Evolutionary conservation across 371 early-diverging fungal genomes (phyloP), one percentile per base, ranked within the genome.

Genomic region (Mortierella polycephala): DNA sequence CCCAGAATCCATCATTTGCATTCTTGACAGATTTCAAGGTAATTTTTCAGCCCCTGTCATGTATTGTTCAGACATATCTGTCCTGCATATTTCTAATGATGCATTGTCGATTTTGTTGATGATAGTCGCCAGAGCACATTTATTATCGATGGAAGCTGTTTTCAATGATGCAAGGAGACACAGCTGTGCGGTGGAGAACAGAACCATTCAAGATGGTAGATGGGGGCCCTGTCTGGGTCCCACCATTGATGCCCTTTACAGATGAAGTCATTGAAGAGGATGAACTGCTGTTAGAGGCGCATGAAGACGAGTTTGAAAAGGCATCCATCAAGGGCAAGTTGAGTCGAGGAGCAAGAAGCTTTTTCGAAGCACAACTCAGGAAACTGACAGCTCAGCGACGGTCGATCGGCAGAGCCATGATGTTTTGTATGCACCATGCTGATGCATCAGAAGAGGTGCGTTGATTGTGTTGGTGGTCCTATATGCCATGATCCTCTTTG

Each of bases 81-180:
- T 41, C 5, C 6, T 21, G 21, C 42, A 20, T 14, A 23, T 2
- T 30, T n/a, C 14, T 8, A 50, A 57, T 7, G 9, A 62, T 12
- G 14, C 18, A 30, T 23, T 50, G 20, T 20, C 23, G 20, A 7
- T 45, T 30, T 30, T 44, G 8, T 55, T 8, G 5, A 54, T 21
- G 23, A 16, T 67, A 91, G 92, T 87, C 88, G 3, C 83, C 88
- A 40, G 94, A 95, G 51, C 97, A 97, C 63, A 77, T 89, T 7
- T 97, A 97, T 62, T 98, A 98, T 82, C 89, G 96, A 20, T 97
- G 98, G 97, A 93, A 91, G 62, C 75, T 96, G 44, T 96, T 88
- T 76, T 96, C 97, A 13, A 82, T 96, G n/a, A 82, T 92, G 65
- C 94, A 95, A 71, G 96, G 96, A 16, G 98, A 98, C 64, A 83